Percentiles rank a stretch among this genome's conserved stretches.
These are phyloP conservation scores for Aspergillus wentii DNA, from an alignment of 495 filamentous ascomycete species.

Conservation along the genomic window DNA sequence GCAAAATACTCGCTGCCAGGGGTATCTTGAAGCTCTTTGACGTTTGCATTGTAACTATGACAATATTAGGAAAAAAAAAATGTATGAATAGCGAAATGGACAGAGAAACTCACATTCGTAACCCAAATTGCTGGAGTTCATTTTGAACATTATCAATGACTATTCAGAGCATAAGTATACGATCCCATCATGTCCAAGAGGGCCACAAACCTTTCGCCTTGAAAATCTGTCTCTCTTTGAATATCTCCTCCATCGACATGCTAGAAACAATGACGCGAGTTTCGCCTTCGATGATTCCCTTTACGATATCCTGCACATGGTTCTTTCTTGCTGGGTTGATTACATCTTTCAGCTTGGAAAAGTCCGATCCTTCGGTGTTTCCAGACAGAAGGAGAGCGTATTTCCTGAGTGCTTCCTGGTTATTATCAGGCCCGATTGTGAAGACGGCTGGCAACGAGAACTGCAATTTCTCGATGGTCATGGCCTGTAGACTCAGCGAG, in stretches of 20 bases:
- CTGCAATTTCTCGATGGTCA: constrained; percentile 80
- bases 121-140: constrained; percentile 69
- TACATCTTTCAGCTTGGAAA: constrained; percentile 19
- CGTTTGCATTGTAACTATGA: constrained; percentile 67
- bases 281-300: constrained; percentile 85
- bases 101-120: constrained; percentile 45
- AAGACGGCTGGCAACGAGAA: constrained; percentile 78
- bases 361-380: constrained; percentile 33
- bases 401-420: constrained; percentile 60
- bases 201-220: constrained; percentile 52
- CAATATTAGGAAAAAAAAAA: constrained; percentile 5
- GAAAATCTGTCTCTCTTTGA: constrained; percentile 74
- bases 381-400: constrained; percentile 73
- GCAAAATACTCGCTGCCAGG: constrained; percentile 74
- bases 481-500: constrained; percentile 69
- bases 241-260: constrained; percentile 88
- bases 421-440: constrained; percentile 73
- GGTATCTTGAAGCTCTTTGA: constrained; percentile 79
- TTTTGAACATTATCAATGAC: constrained; percentile 74
- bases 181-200: too few relatives aligned
- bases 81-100: not conserved
- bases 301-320: constrained; percentile 79
- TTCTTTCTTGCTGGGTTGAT: constrained; percentile 34
- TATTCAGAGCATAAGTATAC: constrained; percentile 5
- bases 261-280: constrained; percentile 70